Base-by-base conservation (phyloP, 1,139 yeast genomes). In the Ashbya aceris region DNA sequence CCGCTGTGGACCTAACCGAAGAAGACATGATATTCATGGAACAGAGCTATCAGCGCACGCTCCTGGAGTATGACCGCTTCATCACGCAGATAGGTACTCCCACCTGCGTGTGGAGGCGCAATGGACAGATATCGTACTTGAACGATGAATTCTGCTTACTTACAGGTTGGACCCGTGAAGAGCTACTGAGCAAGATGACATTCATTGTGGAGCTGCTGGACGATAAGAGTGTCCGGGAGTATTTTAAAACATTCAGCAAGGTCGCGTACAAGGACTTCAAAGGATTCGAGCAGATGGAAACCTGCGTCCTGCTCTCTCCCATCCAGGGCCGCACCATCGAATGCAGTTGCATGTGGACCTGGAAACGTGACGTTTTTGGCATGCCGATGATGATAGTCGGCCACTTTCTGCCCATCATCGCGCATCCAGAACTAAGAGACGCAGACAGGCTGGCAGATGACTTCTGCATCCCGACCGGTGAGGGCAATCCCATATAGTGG, bases 371-470 rank as follows among this genome's bases (percentile, higher is more conserved):
- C 61, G 81, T 89, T 28, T 91, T 91, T 63, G 96, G 94, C 47
- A 76, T 91, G 43, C 98, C 98, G 11, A 83, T 91, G 89, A 89
- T 89, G 95, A 83, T 91, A 34, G 76, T 91, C 33, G 97, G 96
- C 26, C 91, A 86, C 56, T 91, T 89, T 58, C 66, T 89, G 53
- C 96, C 96, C 20, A 43, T 50, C 27, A 37, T 43, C 37, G 37
- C 12, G 27, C 9, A 14, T 9, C 36, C 42, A 5, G 37, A 20
- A 20, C 23, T 6, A 17, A 3, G 23, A 6, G 23, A 17, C 23
- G 6, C 23, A 17, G 23, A 17, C 23, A 17, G 23, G 23, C 23
- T 17, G 23, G 23, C 23, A 17, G 23, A 17, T 6, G 23, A 17
- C 23, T 17, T 17, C 23, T 17, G 23, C 23, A 17, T 17, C 23